Evolutionary conservation across 1,284 basidiomycete genomes (phyloP), one percentile per base, ranked within the genome.

Genomic region (Ustilago loliicola): DNA sequence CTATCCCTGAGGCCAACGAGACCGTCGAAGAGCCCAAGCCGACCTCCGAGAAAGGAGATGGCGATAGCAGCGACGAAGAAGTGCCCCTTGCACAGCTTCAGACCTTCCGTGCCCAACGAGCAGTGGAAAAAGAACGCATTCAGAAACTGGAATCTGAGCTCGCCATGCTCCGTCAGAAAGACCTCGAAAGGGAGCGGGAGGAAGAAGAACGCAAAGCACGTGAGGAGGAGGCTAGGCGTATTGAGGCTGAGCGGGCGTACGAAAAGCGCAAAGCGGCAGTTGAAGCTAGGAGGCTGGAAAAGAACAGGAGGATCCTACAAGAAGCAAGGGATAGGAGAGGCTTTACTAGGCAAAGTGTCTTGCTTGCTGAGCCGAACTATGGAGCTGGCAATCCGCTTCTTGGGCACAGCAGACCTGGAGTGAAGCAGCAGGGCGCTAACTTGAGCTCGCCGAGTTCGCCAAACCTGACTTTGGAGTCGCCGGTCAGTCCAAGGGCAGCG

Each of bases 31-130:
- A 53, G 51, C 51, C 21, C 25, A 27, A 27, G 48, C 11, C 48
- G 0, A 50, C 9, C 5, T 4, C 25, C 5, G 55, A 60, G 19
- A 70, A 70, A 15, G 34, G 52, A 13, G 61, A 32, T 6, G 65
- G 32, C 3, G 67, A 66, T n/a, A 77, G 69, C 58, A 80, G 80
- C 42, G 79, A 79, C 48, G 81, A 82, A 21, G 80, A 81, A 19
- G 66, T 81, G 2, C 79, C 81, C 4, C 61, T 81, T 4, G 79
- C 71, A 19, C 60, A 80, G 53, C 66, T 80, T 50, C 72, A 67
- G 11, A 52, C 45, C 5, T 68, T 77, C 63, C 67, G 74, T 7
- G 64, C 72, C 11, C 69, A 75, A 15, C 23, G 66, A 9, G 54
- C 56, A 17, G 66, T 53, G 7, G 79, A 80, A 48, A 60, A 54